Base-by-base conservation (phyloP, 75 land plant genomes). In the Isoetes taiwanensis region DNA sequence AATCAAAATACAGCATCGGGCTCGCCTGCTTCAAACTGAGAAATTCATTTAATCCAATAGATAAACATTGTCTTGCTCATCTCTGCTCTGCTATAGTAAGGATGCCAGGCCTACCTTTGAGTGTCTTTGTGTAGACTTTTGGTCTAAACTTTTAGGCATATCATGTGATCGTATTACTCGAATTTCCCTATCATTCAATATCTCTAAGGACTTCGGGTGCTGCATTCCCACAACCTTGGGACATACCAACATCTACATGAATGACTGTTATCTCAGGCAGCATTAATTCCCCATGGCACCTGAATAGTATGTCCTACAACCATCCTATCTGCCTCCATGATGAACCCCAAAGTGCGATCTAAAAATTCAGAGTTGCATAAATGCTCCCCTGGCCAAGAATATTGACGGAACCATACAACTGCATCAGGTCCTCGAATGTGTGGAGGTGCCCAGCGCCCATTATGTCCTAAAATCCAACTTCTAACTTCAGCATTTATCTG, bases 291-390 rank as follows among this genome's bases (percentile, higher is more conserved):
- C 29, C 32, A 6, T 0, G 64, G 56, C 9, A 35, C 37, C 64
- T 94, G 99, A 30, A 94, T 94, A 0, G 99, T 88, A 33, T 94
- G 99, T 21, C 99, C 99, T 67, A 94, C 84, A 2, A 94, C 74
- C 99, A 94, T 84, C 69, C 99, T 75, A 65, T 58, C 67, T 24
- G 70, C 96, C 0, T 89, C 95, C 1, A 78, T 78, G 28, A 94
- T 82, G 26, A 77, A 67, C 21, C 38, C 65, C 17, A 94, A 63
- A 0, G 74, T 79, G 31, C 58, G 60, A 41, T 76, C 72, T 5
- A 94, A 68, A 24, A 58, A 27, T 35, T 64, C 43, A 55, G 96
- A 94, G 59, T 88, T 78, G 42, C 90, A 84, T 3, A 67, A 41
- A 39, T 38, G 30, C 29, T 59, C 82, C 40, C 33, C 5, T 25